Conservation (phyloP, 495 filamentous ascomycete species). For the Tuber umbilicatum region DNA sequence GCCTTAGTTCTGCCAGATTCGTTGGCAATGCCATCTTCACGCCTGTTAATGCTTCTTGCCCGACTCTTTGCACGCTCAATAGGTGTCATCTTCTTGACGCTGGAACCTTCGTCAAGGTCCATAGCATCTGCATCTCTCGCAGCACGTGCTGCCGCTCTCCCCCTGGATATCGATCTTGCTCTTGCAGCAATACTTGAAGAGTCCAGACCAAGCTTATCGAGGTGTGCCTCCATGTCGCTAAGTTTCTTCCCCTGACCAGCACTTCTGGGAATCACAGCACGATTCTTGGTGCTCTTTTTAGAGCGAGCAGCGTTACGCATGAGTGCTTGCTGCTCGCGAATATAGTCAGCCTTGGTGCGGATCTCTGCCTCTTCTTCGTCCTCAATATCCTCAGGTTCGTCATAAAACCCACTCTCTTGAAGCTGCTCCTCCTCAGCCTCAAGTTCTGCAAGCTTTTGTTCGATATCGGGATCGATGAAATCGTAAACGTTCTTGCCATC, state of each 20-base stretch:
- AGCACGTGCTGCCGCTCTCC: constrained; percentile 48
- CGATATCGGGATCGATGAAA: constrained; percentile 94
- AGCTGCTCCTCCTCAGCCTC: constrained; percentile 93
- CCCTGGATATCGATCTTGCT: constrained; percentile 64
- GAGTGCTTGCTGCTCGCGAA: constrained; percentile 80
- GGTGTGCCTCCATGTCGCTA: constrained; percentile 72
- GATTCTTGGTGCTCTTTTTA: constrained; percentile 92
- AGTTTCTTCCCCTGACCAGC: constrained; percentile 66
- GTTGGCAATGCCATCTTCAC: constrained; percentile 69
- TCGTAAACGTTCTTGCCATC: constrained; percentile 96
- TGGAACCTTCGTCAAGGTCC: constrained; percentile 68
- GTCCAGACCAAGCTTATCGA: constrained; percentile 80
- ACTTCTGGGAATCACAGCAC: constrained; percentile 75
- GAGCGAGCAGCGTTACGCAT: constrained; percentile 88
- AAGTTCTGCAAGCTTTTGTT: constrained; percentile 76
- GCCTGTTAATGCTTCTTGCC: constrained; percentile 74
- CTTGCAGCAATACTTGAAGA: constrained; percentile 64
- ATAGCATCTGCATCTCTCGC: constrained; percentile 63
- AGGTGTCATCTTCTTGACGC: constrained; percentile 46
- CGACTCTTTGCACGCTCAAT: constrained; percentile 70
- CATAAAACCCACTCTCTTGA: constrained; percentile 77
- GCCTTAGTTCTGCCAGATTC: constrained; percentile 62
- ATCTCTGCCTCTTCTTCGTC: constrained; percentile 81
- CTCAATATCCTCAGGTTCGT: constrained; percentile 57
- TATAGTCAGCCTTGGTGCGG: constrained; percentile 84